Percentiles rank a stretch among this genome's conserved stretches.
These are phyloP conservation scores for Eucalyptus regnans DNA, from an alignment of 345 rosid species.

Conservation along the genomic window DNA sequence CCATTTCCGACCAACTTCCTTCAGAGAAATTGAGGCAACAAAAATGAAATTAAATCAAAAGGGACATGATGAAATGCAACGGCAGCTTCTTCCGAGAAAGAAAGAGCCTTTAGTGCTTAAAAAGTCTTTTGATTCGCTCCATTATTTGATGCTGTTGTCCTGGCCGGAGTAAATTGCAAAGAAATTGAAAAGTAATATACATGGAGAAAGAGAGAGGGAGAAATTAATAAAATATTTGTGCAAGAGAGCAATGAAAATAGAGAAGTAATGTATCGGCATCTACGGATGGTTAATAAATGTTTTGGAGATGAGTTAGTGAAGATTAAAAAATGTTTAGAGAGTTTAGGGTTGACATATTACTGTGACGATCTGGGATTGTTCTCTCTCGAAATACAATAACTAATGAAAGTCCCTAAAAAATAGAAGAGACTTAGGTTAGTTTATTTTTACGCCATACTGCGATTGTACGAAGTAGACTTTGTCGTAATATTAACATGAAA, in stretches of 20 bases:
- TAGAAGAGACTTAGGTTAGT: background rate
- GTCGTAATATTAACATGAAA: background rate
- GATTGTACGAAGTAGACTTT: background rate
- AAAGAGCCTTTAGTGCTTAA: background rate
- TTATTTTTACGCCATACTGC: too few relatives aligned
- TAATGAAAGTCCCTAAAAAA: background rate
- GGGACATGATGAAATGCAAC: too few relatives aligned
- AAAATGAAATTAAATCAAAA: rapidly evolving
- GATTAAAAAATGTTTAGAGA: background rate
- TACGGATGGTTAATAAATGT: too few relatives aligned
- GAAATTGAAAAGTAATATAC: too few relatives aligned
- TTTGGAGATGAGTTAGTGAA: too few relatives aligned
- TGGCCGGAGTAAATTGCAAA: too few relatives aligned
- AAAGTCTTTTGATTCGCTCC: background rate
- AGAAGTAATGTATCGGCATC: background rate
- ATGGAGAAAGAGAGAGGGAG: too few relatives aligned
- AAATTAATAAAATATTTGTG: too few relatives aligned
- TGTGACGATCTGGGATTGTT: background rate
- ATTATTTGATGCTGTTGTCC: background rate
- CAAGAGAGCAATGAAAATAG: too few relatives aligned
- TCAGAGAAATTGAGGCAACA: too few relatives aligned
- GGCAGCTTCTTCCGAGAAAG: background rate
- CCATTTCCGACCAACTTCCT: background rate
- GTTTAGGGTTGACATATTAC: background rate
- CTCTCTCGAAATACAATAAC: rapidly evolving